phyloP scores from a whole-genome alignment of 2,329 filamentous ascomycete species.

The Trichoderma sp. region DNA sequence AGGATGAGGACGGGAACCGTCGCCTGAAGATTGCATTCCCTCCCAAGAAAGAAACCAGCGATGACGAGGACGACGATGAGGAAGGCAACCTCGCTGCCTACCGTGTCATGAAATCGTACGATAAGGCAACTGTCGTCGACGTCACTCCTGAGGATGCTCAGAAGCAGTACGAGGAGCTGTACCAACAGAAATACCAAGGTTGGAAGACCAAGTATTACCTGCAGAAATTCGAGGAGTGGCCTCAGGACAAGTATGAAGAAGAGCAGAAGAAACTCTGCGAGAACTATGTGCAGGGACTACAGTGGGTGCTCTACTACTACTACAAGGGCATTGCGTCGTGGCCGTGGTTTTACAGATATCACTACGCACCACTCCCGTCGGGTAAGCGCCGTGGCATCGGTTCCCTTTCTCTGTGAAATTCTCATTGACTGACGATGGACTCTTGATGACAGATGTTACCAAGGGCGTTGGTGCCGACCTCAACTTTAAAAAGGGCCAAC shows the following conservation, averaged over 20 bases:
- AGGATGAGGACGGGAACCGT: conserved; percentile 58
- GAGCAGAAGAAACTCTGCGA: conserved; percentile 83
- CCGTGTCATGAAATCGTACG: conserved; percentile 85
- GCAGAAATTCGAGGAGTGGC: conserved; percentile 86
- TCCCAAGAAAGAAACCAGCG: conserved; percentile 56
- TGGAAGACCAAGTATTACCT: conserved; percentile 97
- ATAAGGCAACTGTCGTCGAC: conserved; percentile 85
- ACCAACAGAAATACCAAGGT: conserved; percentile 82
- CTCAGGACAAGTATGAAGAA: conserved; percentile 70
- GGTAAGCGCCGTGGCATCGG: conserved; percentile 48
- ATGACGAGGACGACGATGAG: conserved; percentile 67
- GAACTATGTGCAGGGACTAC: conserved; percentile 95
- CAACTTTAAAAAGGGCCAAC: conserved; percentile 90
- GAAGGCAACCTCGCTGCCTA: conserved; percentile 84
- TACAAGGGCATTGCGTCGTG: conserved; percentile 96
- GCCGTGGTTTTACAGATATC: conserved; percentile 97
- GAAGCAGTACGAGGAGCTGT: conserved; percentile 77
- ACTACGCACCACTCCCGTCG: conserved; percentile 96
- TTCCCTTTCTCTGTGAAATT: not conserved
- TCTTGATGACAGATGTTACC: conserved; percentile 67
- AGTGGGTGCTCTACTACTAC: conserved; percentile 99
- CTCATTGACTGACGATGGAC: conserved; percentile 31
- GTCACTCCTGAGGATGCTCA: conserved; percentile 77
- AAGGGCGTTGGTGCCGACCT: conserved; percentile 85
- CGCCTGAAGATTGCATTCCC: conserved; percentile 57